phyloP scores from a whole-genome alignment of 768 basidiomycete species.

The Mycena galopus region DNA sequence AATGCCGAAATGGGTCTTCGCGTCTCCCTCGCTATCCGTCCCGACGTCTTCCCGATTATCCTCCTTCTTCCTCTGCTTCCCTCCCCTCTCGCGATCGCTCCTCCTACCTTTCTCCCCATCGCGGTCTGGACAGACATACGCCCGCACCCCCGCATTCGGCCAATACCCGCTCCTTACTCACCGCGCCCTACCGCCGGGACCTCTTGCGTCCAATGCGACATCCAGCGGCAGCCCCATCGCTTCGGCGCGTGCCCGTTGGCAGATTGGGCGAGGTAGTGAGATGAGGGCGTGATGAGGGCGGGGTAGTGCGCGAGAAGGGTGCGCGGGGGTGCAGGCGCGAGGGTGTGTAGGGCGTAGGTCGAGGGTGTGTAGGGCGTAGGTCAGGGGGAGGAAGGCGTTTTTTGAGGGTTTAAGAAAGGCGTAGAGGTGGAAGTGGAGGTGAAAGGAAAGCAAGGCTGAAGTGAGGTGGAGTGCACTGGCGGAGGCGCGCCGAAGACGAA shows the following conservation, averaged over 20 bases:
- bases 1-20: constrained; percentile 74
- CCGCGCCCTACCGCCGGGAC: constrained; percentile 67
- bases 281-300: constrained; percentile 75
- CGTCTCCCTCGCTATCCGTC: too few relatives aligned
- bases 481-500: constrained; percentile 34
- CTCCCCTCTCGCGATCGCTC: constrained; percentile 22
- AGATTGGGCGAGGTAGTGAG: constrained; percentile 80
- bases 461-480: constrained; percentile 43
- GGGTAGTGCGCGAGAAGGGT: constrained; percentile 74
- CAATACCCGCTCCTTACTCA: constrained; percentile 77
- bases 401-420: too few relatives aligned
- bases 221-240: constrained; percentile 84
- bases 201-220: constrained; percentile 82
- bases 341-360: constrained; percentile 80
- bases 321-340: constrained; percentile 65
- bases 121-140: constrained; percentile 30
- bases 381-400: constrained; percentile 66
- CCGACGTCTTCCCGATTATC: neutral
- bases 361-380: too few relatives aligned
- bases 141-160: constrained; percentile 73
- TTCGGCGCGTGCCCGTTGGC: constrained; percentile 92
- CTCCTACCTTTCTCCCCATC: constrained; percentile 61
- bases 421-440: too few relatives aligned
- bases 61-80: constrained; percentile 23
- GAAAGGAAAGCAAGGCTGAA: constrained; percentile 50